Evolutionary conservation across 176 grass and related monocot genomes (phyloP).

Genomic region (Bonia amplexicaulis): DNA sequence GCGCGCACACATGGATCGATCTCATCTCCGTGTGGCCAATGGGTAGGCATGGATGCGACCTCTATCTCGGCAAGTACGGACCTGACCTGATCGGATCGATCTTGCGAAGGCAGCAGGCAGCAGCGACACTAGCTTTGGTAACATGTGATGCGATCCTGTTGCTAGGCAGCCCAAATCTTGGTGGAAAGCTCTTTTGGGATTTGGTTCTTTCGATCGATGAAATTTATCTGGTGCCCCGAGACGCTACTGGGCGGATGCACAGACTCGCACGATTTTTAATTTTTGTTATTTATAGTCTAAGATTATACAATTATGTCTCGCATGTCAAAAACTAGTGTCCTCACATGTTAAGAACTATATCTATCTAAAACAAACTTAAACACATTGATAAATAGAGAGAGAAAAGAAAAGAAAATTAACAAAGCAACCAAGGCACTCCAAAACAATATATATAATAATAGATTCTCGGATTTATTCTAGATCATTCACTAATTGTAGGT

Average conservation of each 20-base stretch:
- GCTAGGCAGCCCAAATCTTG: constrained; percentile 15
- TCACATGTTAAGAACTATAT: fast-evolving
- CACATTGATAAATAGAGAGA: too few species aligned
- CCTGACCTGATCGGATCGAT: neutral
- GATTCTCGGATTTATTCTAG: too few species aligned
- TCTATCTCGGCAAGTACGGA: neutral
- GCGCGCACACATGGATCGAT: neutral
- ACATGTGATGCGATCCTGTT: neutral
- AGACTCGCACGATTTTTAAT: too few species aligned
- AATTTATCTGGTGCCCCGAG: neutral
- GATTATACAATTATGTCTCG: too few species aligned
- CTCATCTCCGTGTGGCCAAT: neutral
- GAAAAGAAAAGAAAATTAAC: too few species aligned
- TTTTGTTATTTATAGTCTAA: too few species aligned
- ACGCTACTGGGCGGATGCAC: too few species aligned
- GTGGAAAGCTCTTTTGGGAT: constrained; percentile 25
- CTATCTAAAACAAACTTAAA: too few species aligned
- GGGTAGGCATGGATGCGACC: neutral
- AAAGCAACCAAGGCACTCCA: too few species aligned
- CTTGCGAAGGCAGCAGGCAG: neutral
- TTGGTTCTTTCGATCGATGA: neutral
- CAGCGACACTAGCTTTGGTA: neutral
- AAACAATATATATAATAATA: too few species aligned
- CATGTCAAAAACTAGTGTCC: too few species aligned
- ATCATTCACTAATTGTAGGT: too few species aligned